phyloP scores from a whole-genome alignment of 371 early-diverging fungal genomes.

The Mucor indicus region DNA sequence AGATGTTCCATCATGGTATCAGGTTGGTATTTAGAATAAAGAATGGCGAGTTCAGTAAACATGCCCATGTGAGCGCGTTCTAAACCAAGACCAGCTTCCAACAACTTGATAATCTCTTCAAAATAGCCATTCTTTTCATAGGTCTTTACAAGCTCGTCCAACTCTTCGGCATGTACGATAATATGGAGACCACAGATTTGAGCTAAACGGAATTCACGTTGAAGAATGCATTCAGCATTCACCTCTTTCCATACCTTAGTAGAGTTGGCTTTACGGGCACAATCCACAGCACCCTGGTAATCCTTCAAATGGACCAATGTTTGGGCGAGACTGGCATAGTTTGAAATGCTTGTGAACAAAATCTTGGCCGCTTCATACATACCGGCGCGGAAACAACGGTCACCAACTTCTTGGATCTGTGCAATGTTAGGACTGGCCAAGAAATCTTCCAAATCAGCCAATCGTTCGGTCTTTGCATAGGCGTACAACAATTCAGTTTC shows the following conservation, averaged over 20 bases:
- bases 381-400: conserved; percentile 89
- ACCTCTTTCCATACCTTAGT: conserved; percentile 98
- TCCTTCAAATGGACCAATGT: conserved; percentile 93
- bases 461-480: conserved; percentile 89
- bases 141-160: conserved; percentile 80
- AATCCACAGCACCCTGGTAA: conserved; percentile 95
- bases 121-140: conserved; percentile 90
- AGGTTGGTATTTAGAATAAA: conserved; percentile 93
- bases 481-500: conserved; percentile 94
- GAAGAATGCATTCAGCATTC: conserved; percentile 89
- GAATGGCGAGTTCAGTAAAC: conserved; percentile 96
- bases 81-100: conserved; percentile 90
- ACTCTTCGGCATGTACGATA: conserved; percentile 95
- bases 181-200: conserved; percentile 96
- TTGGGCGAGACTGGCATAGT: conserved; percentile 94
- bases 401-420: conserved; percentile 89
- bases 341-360: conserved; percentile 89
- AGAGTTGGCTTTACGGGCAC: conserved; percentile 96
- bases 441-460: conserved; percentile 92
- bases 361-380: conserved; percentile 94
- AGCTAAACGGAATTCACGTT: conserved; percentile 92
- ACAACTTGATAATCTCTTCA: conserved; percentile 83
- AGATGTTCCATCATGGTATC: conserved; percentile 95
- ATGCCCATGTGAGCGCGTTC: conserved; percentile 99
- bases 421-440: conserved; percentile 91